phyloP scores from a whole-genome alignment of 805 yeast species.

The Isabelozyma gotoi region DNA sequence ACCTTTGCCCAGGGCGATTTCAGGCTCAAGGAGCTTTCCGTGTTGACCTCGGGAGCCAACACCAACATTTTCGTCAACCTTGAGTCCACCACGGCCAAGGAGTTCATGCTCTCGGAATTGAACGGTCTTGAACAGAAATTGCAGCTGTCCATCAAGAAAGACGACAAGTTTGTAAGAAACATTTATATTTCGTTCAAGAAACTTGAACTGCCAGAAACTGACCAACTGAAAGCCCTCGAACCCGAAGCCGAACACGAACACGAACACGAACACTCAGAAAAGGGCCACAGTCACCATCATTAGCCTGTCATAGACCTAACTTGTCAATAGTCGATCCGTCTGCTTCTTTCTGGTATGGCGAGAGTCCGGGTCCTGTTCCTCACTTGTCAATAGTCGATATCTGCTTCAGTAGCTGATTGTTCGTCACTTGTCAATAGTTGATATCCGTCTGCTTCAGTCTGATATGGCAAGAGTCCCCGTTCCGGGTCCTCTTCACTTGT shows the following conservation, averaged over 20 bases:
- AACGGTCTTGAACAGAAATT: conserved; percentile 31
- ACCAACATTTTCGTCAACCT: conserved; percentile 37
- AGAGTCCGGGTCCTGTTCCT: too few species aligned
- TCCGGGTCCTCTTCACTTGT: too few species aligned
- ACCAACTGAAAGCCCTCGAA: conserved; percentile 13
- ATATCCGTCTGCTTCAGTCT: too few species aligned
- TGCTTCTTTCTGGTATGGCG: too few species aligned
- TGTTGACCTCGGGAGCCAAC: conserved; percentile 61
- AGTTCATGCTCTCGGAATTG: conserved; percentile 27
- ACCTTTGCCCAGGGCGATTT: conserved; percentile 26
- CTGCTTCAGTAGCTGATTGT: too few species aligned
- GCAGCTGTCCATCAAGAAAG: conserved; percentile 30
- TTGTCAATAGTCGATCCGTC: too few species aligned
- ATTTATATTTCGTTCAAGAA: conserved; percentile 38
- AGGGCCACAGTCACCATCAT: too few species aligned
- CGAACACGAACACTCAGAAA: conserved; percentile 17
- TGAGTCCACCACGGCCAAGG: conserved; percentile 24
- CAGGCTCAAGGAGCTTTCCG: conserved; percentile 40
- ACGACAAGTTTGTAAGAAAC: conserved; percentile 44
- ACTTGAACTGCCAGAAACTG: background rate
- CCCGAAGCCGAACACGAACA: conserved; percentile 22
- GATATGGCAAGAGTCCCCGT: too few species aligned
- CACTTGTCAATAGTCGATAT: too few species aligned
- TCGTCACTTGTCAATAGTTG: too few species aligned
- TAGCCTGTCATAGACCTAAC: too few species aligned